A percentile compares a stretch with the other conserved stretches of the same genome.
phyloP scores from a whole-genome alignment of 1,284 basidiomycete genomes.

The Lignosus rhinocerotis region DNA sequence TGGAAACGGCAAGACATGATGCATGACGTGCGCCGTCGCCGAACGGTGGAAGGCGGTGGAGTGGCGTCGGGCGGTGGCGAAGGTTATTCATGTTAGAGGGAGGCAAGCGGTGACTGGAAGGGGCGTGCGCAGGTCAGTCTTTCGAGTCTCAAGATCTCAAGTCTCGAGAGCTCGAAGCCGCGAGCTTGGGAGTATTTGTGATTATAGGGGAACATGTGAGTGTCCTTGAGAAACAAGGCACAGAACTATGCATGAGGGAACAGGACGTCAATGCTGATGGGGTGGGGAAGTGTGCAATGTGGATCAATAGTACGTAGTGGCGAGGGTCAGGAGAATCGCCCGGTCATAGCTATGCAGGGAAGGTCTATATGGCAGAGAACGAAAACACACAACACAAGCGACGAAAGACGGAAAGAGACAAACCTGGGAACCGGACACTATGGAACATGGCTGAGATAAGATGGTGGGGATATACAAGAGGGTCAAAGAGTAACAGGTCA shows the following conservation, averaged over 20 bases:
- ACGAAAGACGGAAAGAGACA: background rate
- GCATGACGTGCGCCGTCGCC: no score
- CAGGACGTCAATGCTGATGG: background rate
- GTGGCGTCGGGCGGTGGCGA: no score
- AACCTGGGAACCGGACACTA: background rate
- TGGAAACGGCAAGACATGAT: no score
- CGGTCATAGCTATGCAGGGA: background rate
- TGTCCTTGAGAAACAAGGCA: background rate
- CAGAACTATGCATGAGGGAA: background rate
- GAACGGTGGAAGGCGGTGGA: no score
- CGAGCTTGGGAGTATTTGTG: background rate
- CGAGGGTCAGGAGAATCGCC: background rate
- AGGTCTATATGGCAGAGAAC: background rate
- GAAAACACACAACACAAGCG: background rate
- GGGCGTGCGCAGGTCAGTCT: no score
- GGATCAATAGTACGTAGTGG: background rate
- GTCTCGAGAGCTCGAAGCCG: background rate
- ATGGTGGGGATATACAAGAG: background rate
- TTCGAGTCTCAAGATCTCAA: background rate
- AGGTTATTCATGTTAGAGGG: no score
- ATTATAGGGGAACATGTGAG: background rate
- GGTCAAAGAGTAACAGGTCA: background rate
- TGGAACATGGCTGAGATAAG: background rate
- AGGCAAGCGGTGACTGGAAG: no score
- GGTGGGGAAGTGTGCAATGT: background rate